phyloP scores from a whole-genome alignment of 495 filamentous ascomycete genomes.

The Thozetella sp. region DNA sequence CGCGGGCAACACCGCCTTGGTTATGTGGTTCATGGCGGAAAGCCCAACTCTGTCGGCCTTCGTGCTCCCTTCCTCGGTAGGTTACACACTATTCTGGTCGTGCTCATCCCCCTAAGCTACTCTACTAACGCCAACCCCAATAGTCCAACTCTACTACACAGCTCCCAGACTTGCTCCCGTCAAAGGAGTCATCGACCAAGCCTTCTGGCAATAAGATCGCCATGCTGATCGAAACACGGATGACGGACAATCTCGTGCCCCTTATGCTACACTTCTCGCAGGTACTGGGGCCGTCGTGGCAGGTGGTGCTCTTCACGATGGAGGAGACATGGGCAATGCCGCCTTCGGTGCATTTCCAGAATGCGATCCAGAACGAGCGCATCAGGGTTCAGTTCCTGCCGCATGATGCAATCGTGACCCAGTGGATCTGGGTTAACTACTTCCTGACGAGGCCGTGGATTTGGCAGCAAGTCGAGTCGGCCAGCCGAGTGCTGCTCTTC shows the following conservation, averaged over 20 bases:
- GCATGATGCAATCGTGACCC: background rate
- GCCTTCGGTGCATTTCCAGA: conserved; percentile 7
- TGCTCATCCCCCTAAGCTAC: too few species aligned
- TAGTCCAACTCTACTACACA: too few species aligned
- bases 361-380: background rate
- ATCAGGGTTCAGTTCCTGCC: conserved; percentile 14
- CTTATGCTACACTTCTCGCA: conserved; percentile 25
- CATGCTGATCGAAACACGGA: conserved; percentile 5
- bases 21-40: too few species aligned
- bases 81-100: too few species aligned
- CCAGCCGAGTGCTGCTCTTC: conserved; percentile 26
- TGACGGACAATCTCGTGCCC: conserved; percentile 12
- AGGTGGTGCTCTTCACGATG: conserved; percentile 27
- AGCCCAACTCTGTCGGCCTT: too few species aligned
- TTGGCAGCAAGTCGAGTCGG: conserved; percentile 22
- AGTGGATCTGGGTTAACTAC: conserved; percentile 7
- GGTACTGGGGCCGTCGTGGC: conserved; percentile 27
- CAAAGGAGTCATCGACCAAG: too few species aligned
- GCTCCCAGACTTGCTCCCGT: too few species aligned
- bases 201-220: too few species aligned
- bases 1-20: too few species aligned
- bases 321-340: background rate
- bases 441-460: conserved; percentile 17
- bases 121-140: too few species aligned
- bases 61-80: too few species aligned